Conservation (phyloP, 352 stramenopile genomes). For the Pythium rhizo-oryzae region DNA sequence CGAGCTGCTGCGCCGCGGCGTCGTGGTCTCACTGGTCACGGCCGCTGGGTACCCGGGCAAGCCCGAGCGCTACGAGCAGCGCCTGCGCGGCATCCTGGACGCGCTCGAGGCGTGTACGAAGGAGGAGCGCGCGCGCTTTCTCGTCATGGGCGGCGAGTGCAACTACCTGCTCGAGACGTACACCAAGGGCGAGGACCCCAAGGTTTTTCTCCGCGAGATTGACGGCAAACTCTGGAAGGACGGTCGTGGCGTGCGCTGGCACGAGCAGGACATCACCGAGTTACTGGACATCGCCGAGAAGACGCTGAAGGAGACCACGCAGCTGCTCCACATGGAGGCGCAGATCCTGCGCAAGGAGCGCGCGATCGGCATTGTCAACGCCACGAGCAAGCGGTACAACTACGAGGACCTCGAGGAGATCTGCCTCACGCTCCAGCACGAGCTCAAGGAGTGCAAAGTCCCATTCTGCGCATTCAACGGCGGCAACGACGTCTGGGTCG, state of each 20-base stretch:
- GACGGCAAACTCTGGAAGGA: slow-evolving; percentile 74
- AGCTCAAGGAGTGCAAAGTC: slow-evolving; percentile 74
- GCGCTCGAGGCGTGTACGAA: slow-evolving; percentile 49
- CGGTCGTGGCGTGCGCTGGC: slow-evolving; percentile 87
- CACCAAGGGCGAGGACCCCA: slow-evolving; percentile 41
- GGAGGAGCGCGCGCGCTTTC: slow-evolving; percentile 69
- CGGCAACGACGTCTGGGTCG: slow-evolving; percentile 95
- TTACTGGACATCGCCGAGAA: slow-evolving; percentile 87
- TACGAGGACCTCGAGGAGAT: slow-evolving; percentile 96
- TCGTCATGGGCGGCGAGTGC: slow-evolving; percentile 97
- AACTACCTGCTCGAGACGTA: slow-evolving; percentile 93
- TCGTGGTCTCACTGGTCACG: slow-evolving; percentile 85
- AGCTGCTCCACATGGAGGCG: slow-evolving; percentile 83
- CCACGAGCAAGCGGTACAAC: slow-evolving; percentile 72
- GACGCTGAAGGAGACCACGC: slow-evolving; percentile 73
- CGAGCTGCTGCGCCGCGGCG: slow-evolving; percentile 60
- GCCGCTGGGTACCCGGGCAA: slow-evolving; percentile 78
- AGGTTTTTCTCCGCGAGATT: slow-evolving; percentile 68
- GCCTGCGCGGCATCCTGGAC: slow-evolving; percentile 78
- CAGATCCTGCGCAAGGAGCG: slow-evolving; percentile 93
- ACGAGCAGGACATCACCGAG: slow-evolving; percentile 67
- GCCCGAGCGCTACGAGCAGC: slow-evolving; percentile 69
- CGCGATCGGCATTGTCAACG: slow-evolving; percentile 93
- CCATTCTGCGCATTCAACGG: slow-evolving; percentile 98
- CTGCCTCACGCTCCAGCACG: slow-evolving; percentile 91